These are phyloP conservation scores for Isatis lusitanica DNA, from an alignment of 441 rosid genomes.

Conservation along the genomic window DNA sequence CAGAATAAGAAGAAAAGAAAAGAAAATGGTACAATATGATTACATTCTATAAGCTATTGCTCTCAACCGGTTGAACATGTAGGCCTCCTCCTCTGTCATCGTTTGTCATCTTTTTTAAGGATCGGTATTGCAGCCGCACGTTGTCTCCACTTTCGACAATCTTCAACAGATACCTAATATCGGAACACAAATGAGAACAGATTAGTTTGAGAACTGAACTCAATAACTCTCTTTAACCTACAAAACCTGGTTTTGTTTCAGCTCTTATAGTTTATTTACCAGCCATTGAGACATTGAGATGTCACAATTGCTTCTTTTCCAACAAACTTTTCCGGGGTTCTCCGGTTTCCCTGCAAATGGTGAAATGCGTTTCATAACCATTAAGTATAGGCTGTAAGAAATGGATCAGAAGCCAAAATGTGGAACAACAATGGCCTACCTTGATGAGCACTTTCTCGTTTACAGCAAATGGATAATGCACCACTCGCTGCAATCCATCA, in stretches of 20 bases:
- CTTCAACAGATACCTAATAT: slow-evolving; percentile 76
- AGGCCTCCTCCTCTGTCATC: slow-evolving; percentile 50
- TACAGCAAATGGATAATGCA: slow-evolving; percentile 87
- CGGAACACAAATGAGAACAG: neutral
- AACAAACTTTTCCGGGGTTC: slow-evolving; percentile 91
- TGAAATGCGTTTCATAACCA: slow-evolving; percentile 18
- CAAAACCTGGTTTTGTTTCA: slow-evolving; percentile 10
- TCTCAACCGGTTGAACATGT: slow-evolving; percentile 56
- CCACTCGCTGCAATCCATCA: slow-evolving; percentile 66
- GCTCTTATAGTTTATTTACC: slow-evolving; percentile 44
- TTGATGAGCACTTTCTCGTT: slow-evolving; percentile 91
- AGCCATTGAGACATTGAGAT: slow-evolving; percentile 97
- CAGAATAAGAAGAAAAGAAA: slow-evolving; percentile 14
- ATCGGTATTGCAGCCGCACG: slow-evolving; percentile 86
- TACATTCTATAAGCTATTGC: slow-evolving; percentile 45
- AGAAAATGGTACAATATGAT: neutral
- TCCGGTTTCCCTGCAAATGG: slow-evolving; percentile 73
- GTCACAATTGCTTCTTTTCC: slow-evolving; percentile 96
- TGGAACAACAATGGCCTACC: slow-evolving; percentile 44
- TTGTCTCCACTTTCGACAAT: slow-evolving; percentile 80
- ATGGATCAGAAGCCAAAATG: neutral
- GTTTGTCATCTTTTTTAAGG: slow-evolving; percentile 61
- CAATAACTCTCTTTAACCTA: slow-evolving; percentile 12
- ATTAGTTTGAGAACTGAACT: neutral
- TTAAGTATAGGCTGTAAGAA: neutral